These are phyloP conservation scores for Xylaria grammica DNA, from an alignment of 495 filamentous ascomycete genomes.

Conservation along the genomic window DNA sequence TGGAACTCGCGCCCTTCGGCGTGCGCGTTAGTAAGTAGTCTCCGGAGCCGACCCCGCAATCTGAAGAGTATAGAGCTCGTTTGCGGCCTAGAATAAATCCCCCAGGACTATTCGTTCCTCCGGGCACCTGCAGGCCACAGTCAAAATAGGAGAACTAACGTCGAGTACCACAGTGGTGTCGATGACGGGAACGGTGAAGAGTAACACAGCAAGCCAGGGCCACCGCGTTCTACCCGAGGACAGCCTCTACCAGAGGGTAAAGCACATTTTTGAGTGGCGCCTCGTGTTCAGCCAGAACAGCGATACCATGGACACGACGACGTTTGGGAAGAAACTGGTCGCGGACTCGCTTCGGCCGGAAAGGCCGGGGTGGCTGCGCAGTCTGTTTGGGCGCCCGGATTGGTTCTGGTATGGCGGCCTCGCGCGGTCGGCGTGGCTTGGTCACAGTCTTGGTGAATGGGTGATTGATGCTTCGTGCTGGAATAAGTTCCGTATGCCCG, in stretches of 20 bases:
- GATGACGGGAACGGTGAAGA: slow-evolving; percentile 56
- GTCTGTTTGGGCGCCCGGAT: slow-evolving; percentile 47
- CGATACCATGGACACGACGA: slow-evolving; percentile 44
- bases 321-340: slow-evolving; percentile 45
- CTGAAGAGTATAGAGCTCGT: too few relatives aligned
- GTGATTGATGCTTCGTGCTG: slow-evolving; percentile 44
- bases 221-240: slow-evolving; percentile 44
- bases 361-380: slow-evolving; percentile 39
- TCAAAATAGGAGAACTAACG: background rate
- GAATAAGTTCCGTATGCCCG: slow-evolving; percentile 42
- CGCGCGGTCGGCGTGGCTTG: slow-evolving; percentile 42
- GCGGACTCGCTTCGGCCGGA: slow-evolving; percentile 41
- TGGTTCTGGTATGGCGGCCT: slow-evolving; percentile 55
- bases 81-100: too few relatives aligned
- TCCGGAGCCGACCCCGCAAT: background rate
- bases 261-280: slow-evolving; percentile 48
- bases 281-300: slow-evolving; percentile 53
- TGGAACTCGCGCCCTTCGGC: slow-evolving; percentile 60
- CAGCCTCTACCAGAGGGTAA: slow-evolving; percentile 48
- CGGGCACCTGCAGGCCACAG: too few relatives aligned
- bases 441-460: slow-evolving; percentile 46
- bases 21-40: slow-evolving; percentile 48
- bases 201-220: slow-evolving; percentile 46
- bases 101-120: too few relatives aligned
- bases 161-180: slow-evolving; percentile 41